Evolutionary conservation across 2,329 filamentous ascomycete species (phyloP).

Genomic region (Colletotrichum ledebouriae): DNA sequence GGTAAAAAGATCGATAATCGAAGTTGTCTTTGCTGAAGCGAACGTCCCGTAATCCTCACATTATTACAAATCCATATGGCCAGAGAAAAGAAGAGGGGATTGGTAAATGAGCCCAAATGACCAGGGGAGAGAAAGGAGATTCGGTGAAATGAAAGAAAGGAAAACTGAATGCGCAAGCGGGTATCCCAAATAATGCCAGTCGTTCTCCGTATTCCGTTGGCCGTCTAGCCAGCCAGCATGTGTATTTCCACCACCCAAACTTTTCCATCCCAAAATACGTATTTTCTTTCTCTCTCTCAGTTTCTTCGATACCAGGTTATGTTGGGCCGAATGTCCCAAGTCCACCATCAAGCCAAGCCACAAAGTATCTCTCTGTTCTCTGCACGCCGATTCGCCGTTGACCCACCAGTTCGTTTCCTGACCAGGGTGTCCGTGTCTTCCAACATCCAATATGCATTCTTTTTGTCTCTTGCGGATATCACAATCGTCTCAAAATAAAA

Average conservation of each 20-base stretch:
- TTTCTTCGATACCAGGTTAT: background rate
- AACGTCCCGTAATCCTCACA: slow-evolving; percentile 36
- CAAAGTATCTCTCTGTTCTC: slow-evolving; percentile 26
- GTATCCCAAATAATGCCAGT: slow-evolving; percentile 41
- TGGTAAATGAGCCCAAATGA: slow-evolving; percentile 13
- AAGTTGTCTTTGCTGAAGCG: slow-evolving; percentile 40
- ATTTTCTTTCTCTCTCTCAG: background rate
- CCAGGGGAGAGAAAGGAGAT: background rate
- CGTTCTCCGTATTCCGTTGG: slow-evolving; percentile 28
- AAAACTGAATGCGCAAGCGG: slow-evolving; percentile 39
- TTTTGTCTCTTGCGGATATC: slow-evolving; percentile 21
- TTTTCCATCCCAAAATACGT: slow-evolving; percentile 35
- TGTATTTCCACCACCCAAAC: slow-evolving; percentile 23
- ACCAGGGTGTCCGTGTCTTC: slow-evolving; percentile 5
- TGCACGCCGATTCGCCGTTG: slow-evolving; percentile 35
- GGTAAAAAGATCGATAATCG: background rate
- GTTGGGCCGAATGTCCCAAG: slow-evolving; percentile 13
- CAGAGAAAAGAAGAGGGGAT: slow-evolving; percentile 33
- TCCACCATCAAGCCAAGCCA: slow-evolving; percentile 17
- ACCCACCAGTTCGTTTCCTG: background rate
- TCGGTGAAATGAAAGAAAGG: slow-evolving; percentile 26
- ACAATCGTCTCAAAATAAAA: slow-evolving; percentile 4
- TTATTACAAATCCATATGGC: slow-evolving; percentile 36
- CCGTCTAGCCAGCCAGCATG: slow-evolving; percentile 4
- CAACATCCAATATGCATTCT: slow-evolving; percentile 11